These are phyloP conservation scores for Clavispora santaluciae DNA, from an alignment of 805 yeast genomes.

Conservation along the genomic window DNA sequence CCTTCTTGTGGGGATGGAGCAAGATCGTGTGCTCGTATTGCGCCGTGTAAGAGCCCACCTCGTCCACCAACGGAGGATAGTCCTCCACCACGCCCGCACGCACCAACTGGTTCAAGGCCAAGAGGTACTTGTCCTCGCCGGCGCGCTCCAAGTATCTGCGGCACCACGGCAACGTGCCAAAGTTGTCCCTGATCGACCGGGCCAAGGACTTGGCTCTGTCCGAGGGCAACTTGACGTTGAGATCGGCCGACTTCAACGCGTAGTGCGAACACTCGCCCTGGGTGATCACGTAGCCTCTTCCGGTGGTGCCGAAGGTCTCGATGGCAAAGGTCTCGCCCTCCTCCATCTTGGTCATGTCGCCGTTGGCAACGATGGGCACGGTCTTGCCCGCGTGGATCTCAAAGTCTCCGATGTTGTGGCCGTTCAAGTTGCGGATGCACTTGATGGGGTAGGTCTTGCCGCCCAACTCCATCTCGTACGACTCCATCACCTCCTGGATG, in stretches of 20 bases:
- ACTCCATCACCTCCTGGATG: slow-evolving; percentile 95
- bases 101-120: slow-evolving; percentile 82
- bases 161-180: slow-evolving; percentile 96
- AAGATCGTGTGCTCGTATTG: slow-evolving; percentile 94
- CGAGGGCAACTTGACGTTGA: slow-evolving; percentile 41
- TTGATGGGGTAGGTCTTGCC: slow-evolving; percentile 84
- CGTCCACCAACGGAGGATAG: slow-evolving; percentile 88
- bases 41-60: slow-evolving; percentile 85
- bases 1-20: slow-evolving; percentile 86
- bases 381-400: slow-evolving; percentile 92
- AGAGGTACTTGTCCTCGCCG: slow-evolving; percentile 87
- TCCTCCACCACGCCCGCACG: slow-evolving; percentile 85
- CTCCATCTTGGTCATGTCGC: slow-evolving; percentile 95
- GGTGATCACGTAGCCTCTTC: slow-evolving; percentile 80
- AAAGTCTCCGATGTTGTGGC: slow-evolving; percentile 85
- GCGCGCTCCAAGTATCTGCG: slow-evolving; percentile 87
- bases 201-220: slow-evolving; percentile 68
- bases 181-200: slow-evolving; percentile 66
- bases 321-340: slow-evolving; percentile 98
- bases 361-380: slow-evolving; percentile 92
- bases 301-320: slow-evolving; percentile 97
- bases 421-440: slow-evolving; percentile 87
- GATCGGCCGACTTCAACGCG: slow-evolving; percentile 53
- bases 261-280: slow-evolving; percentile 96
- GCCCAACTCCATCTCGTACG: slow-evolving; percentile 85